Evolutionary conservation across 306 rosid species (phyloP), one percentile per base, ranked within the genome.

Genomic region (Prunus mongolica): DNA sequence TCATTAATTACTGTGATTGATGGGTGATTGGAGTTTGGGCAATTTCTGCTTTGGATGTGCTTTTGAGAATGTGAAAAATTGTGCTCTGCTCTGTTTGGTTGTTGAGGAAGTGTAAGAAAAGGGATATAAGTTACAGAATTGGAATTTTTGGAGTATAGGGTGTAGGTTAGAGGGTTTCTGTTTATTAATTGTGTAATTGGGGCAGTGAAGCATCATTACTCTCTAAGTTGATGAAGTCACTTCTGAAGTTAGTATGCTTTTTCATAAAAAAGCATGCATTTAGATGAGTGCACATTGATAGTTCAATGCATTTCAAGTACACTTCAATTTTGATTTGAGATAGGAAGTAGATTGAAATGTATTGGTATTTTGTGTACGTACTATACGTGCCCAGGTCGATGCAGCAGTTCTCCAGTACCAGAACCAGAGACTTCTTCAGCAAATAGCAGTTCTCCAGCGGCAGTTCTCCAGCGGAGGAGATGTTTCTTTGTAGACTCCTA

Each of bases 351-450:
- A 8, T 56, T 75, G 24, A 27, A 44, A 65, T 3, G 51, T 18
- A 38, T 65, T 2, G 41, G 32, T 63, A 41, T 61, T 82, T 80
- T 60, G 18, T 80, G 34, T 28, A 22, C 24, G 57, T 61, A 28
- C 32, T 28, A 60, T 27, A 69, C 20, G 6, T 6, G 76, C 74
- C 72, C 91, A 92, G 99, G 93, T 87, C 67, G 96, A 95, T 81
- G 93, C 95, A 22, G 79, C 86, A 50, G 87, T 82, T 58, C 92
- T 95, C 50, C 96, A 95, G 65, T 80, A 79, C 76, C 93, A 95
- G 80, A 95, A 95, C 75, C 97, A 95, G 85, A 88, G 83, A 74
- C 96, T 95, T 69, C 92, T 84, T 85, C 97, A 88, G 78, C 90
- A 88, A 28, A 28, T 22, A 1, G 25, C 25, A 24, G 25, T 24